Conservation (phyloP, 495 filamentous ascomycete genomes). For the Aspergillus saccharolyticus region DNA sequence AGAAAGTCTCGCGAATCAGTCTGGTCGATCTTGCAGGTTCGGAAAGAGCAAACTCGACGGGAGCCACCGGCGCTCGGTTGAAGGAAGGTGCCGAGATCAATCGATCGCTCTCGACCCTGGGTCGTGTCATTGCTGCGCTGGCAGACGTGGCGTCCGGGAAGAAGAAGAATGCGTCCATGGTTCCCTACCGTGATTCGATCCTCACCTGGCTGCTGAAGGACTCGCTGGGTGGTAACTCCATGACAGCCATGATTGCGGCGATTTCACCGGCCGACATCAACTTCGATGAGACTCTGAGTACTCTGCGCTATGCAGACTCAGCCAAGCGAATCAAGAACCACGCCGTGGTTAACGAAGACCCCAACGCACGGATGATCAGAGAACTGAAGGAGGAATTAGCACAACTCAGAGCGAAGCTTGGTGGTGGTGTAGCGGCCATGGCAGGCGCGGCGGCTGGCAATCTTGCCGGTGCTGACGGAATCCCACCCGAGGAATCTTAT, state of each 20-base stretch:
- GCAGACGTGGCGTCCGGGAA: constrained; percentile 87
- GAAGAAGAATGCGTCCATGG: constrained; percentile 76
- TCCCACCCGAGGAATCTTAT: constrained; percentile 71
- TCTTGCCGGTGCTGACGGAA: constrained; percentile 26
- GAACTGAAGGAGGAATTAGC: constrained; percentile 95
- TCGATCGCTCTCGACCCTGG: constrained; percentile 89
- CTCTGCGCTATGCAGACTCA: constrained; percentile 92
- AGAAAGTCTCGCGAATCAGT: constrained; percentile 97
- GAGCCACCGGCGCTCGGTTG: constrained; percentile 88
- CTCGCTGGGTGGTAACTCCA: constrained; percentile 95
- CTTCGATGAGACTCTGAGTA: constrained; percentile 95
- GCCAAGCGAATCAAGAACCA: constrained; percentile 99
- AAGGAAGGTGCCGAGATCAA: constrained; percentile 99
- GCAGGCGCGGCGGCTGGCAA: constrained; percentile 36
- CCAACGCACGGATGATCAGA: constrained; percentile 97
- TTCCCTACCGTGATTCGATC: constrained; percentile 95
- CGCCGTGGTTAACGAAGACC: constrained; percentile 97
- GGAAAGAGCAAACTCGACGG: constrained; percentile 91
- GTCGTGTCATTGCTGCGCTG: constrained; percentile 95
- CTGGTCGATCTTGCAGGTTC: constrained; percentile 97
- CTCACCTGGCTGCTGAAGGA: constrained; percentile 97
- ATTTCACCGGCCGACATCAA: constrained; percentile 99
- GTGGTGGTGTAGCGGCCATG: constrained; percentile 49
- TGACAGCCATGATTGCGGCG: constrained; percentile 99
- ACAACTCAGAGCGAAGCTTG: constrained; percentile 79